Conservation (phyloP, 2,329 filamentous ascomycete genomes). For the Colletotrichum sp. region DNA sequence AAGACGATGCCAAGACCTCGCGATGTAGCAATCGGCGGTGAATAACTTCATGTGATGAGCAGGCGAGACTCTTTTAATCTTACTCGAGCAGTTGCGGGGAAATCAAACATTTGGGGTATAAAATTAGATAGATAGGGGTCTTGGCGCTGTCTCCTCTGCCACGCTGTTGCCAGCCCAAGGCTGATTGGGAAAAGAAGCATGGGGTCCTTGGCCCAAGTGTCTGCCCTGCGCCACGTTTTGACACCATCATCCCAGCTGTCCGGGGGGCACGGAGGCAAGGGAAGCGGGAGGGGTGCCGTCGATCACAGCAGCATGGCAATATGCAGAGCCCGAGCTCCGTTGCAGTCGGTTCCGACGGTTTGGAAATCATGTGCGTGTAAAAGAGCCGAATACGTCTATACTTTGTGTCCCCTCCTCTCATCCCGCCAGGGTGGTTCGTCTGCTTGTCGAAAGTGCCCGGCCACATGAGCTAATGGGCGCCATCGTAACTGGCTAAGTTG, state of each 20-base stretch:
- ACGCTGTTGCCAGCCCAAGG: neutral
- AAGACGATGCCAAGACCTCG: slow-evolving; percentile 1
- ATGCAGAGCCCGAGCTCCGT: neutral
- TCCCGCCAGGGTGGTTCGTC: slow-evolving; percentile 9
- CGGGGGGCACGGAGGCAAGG: neutral
- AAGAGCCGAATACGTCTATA: neutral
- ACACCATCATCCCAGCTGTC: neutral
- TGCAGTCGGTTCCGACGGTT: neutral
- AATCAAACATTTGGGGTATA: neutral
- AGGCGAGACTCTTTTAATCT: neutral
- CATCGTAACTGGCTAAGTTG: neutral
- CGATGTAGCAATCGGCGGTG: neutral
- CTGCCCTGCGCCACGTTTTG: slow-evolving; percentile 3
- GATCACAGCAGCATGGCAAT: neutral
- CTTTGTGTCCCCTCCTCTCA: neutral
- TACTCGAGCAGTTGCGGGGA: slow-evolving; percentile 1
- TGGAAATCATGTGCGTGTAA: neutral
- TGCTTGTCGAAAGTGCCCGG: neutral
- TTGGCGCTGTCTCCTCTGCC: neutral
- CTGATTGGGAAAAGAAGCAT: neutral
- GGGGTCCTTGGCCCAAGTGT: neutral
- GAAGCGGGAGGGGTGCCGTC: neutral
- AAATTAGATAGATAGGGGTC: slow-evolving; percentile 6
- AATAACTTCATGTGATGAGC: neutral
- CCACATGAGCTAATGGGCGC: neutral